Percentiles rank a stretch among this genome's conserved stretches.
phyloP scores from a whole-genome alignment of 2,329 filamentous ascomycete genomes.

The Periconia sp. region DNA sequence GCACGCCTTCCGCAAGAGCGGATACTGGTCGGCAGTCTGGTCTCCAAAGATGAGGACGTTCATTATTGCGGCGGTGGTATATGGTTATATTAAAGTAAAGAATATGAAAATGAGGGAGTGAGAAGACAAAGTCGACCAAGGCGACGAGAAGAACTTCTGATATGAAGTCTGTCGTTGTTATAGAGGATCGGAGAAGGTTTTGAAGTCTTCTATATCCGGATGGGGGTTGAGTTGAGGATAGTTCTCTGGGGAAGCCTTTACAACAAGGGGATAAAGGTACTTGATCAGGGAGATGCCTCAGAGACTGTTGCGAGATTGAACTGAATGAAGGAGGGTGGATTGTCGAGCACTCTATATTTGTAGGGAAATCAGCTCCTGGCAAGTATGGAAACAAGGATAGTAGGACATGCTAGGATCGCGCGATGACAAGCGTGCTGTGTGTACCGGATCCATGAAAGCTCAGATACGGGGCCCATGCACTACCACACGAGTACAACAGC shows the following conservation, averaged over 20 bases:
- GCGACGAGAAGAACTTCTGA: not conserved
- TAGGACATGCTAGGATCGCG: slow-evolving; percentile 36
- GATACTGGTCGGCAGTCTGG: slow-evolving; percentile 69
- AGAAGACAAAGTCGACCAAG: not conserved
- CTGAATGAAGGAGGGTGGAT: slow-evolving; percentile 23
- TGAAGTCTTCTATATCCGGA: not conserved
- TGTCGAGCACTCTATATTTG: slow-evolving; percentile 41
- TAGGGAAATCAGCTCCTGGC: slow-evolving; percentile 25
- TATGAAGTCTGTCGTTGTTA: not conserved
- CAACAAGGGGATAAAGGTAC: slow-evolving; percentile 8
- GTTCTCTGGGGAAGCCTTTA: not conserved
- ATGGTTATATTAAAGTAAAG: slow-evolving; percentile 25
- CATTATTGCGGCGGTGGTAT: slow-evolving; percentile 31
- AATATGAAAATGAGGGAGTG: not conserved
- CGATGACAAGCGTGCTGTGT: slow-evolving; percentile 37
- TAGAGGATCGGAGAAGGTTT: not conserved
- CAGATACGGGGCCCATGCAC: slow-evolving; percentile 40
- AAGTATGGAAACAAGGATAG: slow-evolving; percentile 27
- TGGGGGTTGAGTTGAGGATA: not conserved
- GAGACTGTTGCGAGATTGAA: slow-evolving; percentile 28
- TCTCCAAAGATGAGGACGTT: slow-evolving; percentile 68
- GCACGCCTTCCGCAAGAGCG: slow-evolving; percentile 56
- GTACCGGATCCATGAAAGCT: slow-evolving; percentile 42
- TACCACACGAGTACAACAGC: slow-evolving; percentile 44
- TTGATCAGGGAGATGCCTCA: slow-evolving; percentile 20